phyloP scores from a whole-genome alignment of 371 early-diverging fungal genomes.

The Rhizopus sp. region DNA sequence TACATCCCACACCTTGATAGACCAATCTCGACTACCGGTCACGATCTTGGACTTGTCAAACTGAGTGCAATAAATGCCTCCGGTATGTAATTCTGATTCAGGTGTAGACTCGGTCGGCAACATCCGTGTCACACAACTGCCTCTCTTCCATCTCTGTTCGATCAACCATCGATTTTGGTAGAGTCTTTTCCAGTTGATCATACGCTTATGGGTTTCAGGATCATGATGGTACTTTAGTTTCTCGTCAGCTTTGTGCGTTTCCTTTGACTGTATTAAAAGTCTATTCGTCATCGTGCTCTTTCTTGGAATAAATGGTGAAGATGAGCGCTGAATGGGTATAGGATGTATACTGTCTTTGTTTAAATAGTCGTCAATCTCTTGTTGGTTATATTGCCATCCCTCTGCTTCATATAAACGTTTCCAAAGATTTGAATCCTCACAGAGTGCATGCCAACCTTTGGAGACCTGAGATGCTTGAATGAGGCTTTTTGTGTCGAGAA shows the following conservation, averaged over 20 bases:
- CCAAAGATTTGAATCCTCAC: constrained; percentile 70
- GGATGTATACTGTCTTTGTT: constrained; percentile 1
- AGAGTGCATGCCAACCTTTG: constrained; percentile 60
- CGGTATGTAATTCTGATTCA: constrained; percentile 79
- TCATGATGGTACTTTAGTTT: constrained; percentile 63
- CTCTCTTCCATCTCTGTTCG: constrained; percentile 39
- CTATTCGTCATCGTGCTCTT: constrained; percentile 48
- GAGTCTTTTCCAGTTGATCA: constrained; percentile 35
- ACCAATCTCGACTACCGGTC: constrained; percentile 92
- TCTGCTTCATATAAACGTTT: constrained; percentile 46
- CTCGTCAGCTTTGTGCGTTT: constrained; percentile 64
- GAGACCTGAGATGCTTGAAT: constrained; percentile 57
- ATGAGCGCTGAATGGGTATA: constrained; percentile 15
- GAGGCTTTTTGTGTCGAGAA: constrained; percentile 52
- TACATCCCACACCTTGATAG: constrained; percentile 86
- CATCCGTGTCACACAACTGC: constrained; percentile 46
- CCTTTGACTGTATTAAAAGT: background rate
- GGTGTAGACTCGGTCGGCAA: constrained; percentile 31
- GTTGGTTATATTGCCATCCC: constrained; percentile 58
- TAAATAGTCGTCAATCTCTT: constrained; percentile 50
- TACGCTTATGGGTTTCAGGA: constrained; percentile 32
- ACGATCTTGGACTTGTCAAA: constrained; percentile 81
- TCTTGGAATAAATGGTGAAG: constrained; percentile 66
- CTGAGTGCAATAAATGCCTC: constrained; percentile 94
- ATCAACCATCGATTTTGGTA: constrained; percentile 35